Base-by-base conservation (phyloP, 768 basidiomycete species). In the Astraeus odoratus region DNA sequence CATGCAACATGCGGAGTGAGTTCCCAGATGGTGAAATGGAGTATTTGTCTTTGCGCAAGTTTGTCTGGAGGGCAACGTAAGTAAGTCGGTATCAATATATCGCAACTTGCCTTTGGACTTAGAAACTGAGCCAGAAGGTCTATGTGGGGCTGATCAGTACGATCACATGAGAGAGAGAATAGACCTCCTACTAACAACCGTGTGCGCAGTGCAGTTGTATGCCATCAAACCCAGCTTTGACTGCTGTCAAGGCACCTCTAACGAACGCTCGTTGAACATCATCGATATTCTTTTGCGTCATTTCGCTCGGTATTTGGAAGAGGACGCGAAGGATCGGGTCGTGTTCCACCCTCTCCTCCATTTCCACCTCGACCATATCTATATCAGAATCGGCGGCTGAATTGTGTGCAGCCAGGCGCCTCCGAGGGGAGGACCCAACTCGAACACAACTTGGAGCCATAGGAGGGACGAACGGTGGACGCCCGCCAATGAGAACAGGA, bases 131-230 rank as follows among this genome's bases (percentile, higher is more conserved):
- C 72, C 16, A 94, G 66, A 19, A 94, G 71, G 61, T 92, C 88
- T 90, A 8, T 50, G 23, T 31, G 26, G 7, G 9, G n/a, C 1
- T 26, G 16, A 47, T 23, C 18, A 27, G 26, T n/a, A 33, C 35
- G 22, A 45, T 16, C 8, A 30, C 15, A 31, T 8, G 41, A 23
- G 22, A 10, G 26, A 18, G 23, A 19, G 16, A 44, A 36, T 10
- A 24, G 25, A 18, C 19, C 16, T 16, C 29, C 25, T 4, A 76
- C 86, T 63, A 44, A 89, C 86, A 93, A 29, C 91, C 91, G 62
- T 94, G 91, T 1, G 83, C 83, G 20, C 72, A 83, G 59, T 96
- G 94, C 8, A 97, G 50, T 56, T 96, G 78, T 3, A 95, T 67
- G 0, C 94, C 93, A 50, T 95, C 88, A 59, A 92, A 94, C 0